These are phyloP conservation scores for Amanita pallidorosea DNA, from an alignment of 768 basidiomycete genomes.

Conservation along the genomic window DNA sequence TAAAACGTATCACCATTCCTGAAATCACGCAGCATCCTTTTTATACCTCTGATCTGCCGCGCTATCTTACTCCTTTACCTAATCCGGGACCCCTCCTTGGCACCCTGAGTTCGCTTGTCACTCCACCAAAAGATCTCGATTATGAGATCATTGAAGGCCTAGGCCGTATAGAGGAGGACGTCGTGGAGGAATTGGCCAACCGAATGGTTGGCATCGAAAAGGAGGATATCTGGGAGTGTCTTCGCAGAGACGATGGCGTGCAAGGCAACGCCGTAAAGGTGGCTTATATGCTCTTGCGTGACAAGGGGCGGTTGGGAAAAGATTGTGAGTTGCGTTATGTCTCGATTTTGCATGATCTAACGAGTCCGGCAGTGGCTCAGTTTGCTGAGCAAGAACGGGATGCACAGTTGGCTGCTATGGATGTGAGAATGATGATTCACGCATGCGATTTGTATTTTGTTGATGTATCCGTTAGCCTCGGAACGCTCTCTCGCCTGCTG, in stretches of 20 bases:
- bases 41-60: slow-evolving; percentile 75
- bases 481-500: slow-evolving; percentile 55
- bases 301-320: slow-evolving; percentile 75
- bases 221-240: slow-evolving; percentile 81
- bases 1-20: slow-evolving; percentile 88
- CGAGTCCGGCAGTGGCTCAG: slow-evolving; percentile 42
- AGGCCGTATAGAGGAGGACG: slow-evolving; percentile 85
- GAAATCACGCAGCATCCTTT: slow-evolving; percentile 90
- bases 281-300: slow-evolving; percentile 87
- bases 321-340: slow-evolving; percentile 52
- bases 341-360: not conserved
- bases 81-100: slow-evolving; percentile 73
- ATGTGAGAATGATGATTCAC: slow-evolving; percentile 38
- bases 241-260: slow-evolving; percentile 73
- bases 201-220: slow-evolving; percentile 67
- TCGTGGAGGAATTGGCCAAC: slow-evolving; percentile 71
- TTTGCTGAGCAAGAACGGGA: slow-evolving; percentile 83
- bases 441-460: slow-evolving; percentile 5
- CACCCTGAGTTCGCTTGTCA: slow-evolving; percentile 60
- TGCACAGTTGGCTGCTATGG: slow-evolving; percentile 68
- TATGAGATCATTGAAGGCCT: slow-evolving; percentile 87
- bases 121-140: slow-evolving; percentile 55
- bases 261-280: slow-evolving; percentile 93
- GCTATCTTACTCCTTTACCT: slow-evolving; percentile 80
- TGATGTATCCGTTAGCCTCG: slow-evolving; percentile 39